Conservation (phyloP, 768 basidiomycete genomes). For the Nidularia sp. region DNA sequence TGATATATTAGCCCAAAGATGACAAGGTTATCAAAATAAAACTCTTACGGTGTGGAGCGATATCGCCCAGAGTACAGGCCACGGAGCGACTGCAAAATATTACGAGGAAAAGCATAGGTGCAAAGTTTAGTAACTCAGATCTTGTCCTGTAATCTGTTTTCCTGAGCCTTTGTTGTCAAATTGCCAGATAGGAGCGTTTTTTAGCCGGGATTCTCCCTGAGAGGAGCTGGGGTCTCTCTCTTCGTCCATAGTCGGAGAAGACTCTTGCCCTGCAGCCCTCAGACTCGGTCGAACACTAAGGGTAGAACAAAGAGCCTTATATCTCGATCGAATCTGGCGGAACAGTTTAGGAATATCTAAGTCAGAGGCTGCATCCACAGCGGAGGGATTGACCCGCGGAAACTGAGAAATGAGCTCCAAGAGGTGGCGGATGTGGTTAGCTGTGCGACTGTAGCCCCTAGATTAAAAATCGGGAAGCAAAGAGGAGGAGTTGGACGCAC, state of each 20-base stretch:
- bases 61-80: too few relatives aligned
- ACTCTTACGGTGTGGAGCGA: too few relatives aligned
- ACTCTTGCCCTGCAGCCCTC: conserved; percentile 21
- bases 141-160: conserved; percentile 9
- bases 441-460: conserved; percentile 42
- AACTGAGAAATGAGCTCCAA: conserved; percentile 71
- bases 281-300: conserved; percentile 59
- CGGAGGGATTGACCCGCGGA: conserved; percentile 72
- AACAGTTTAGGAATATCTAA: conserved; percentile 76
- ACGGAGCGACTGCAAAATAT: too few relatives aligned
- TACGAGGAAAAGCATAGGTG: too few relatives aligned
- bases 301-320: conserved; percentile 80
- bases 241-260: not conserved
- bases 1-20: too few relatives aligned
- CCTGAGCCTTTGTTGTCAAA: too few relatives aligned
- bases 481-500: conserved; percentile 28
- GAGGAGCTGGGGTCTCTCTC: not conserved
- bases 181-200: too few relatives aligned
- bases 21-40: too few relatives aligned
- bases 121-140: conserved; percentile 12
- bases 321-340: conserved; percentile 81
- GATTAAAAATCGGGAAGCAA: not conserved
- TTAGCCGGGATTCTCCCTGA: conserved; percentile 2
- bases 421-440: conserved; percentile 64
- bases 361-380: conserved; percentile 34